These are phyloP conservation scores for Thalassiosira oceanica DNA, from an alignment of 352 stramenopile species.

Conservation along the genomic window DNA sequence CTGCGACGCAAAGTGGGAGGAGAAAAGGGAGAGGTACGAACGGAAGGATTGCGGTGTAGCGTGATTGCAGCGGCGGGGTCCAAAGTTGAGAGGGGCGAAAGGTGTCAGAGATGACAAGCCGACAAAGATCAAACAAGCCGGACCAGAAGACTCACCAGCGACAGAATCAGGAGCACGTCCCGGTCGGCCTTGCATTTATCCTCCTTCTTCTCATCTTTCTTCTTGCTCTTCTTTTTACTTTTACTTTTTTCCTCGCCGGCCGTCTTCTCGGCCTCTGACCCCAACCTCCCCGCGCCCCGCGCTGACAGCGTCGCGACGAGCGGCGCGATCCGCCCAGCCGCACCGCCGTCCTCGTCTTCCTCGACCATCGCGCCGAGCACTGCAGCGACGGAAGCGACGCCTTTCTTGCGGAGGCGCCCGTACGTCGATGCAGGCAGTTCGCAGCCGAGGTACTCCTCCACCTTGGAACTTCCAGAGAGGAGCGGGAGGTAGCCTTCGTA, in stretches of 20 bases:
- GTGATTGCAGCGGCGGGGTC: too few relatives aligned
- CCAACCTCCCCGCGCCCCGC: constrained; percentile 24
- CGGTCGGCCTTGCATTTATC: constrained; percentile 29
- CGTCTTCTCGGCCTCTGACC: constrained; percentile 19
- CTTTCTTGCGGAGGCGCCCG: constrained; percentile 17
- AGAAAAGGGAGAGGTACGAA: not conserved
- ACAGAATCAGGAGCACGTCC: constrained; percentile 34
- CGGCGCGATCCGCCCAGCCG: constrained; percentile 16
- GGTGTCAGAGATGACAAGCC: too few relatives aligned
- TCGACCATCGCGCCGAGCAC: constrained; percentile 13
- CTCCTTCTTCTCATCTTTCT: constrained; percentile 7
- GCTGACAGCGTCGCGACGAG: constrained; percentile 35
- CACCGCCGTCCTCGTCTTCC: constrained; percentile 9
- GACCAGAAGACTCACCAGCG: constrained; percentile 34
- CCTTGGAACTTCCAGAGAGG: constrained; percentile 8
- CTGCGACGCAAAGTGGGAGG: constrained; percentile 4
- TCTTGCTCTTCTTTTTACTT: constrained; percentile 7
- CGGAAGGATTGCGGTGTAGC: too few relatives aligned
- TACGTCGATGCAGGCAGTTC: constrained; percentile 45
- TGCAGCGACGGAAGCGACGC: constrained; percentile 7
- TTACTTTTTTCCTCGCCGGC: not conserved
- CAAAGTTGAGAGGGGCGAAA: not conserved
- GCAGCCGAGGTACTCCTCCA: constrained; percentile 43
- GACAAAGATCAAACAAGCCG: too few relatives aligned
- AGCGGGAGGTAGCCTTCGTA: constrained; percentile 49